Evolutionary conservation across 257 asterid genomes (phyloP).

Genomic region (Solanum clarkiae): DNA sequence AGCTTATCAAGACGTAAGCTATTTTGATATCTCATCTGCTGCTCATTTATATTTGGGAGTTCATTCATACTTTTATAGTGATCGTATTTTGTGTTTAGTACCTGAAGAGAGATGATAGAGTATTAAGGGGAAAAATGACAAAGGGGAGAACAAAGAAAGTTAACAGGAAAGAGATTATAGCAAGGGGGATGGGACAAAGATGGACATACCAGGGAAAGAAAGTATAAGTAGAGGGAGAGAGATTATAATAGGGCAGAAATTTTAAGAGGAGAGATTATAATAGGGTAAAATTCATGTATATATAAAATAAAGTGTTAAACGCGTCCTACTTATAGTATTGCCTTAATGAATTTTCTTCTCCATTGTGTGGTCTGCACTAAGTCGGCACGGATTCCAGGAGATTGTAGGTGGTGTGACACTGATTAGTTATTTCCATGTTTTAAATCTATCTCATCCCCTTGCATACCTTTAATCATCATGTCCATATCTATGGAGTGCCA

Average conservation of each 20-base stretch:
- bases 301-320: neutral
- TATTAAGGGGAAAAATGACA: neutral
- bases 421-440: neutral
- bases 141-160: neutral
- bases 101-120: neutral
- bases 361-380: neutral
- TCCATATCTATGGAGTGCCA: neutral
- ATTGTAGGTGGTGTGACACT: neutral
- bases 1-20: conserved; percentile 94
- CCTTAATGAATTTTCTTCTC: neutral
- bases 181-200: neutral
- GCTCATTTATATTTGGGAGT: neutral
- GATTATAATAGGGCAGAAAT: no score
- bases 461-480: neutral
- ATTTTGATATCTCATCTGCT: neutral
- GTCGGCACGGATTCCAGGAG: neutral
- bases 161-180: neutral
- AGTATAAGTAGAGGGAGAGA: neutral
- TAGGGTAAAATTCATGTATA: neutral
- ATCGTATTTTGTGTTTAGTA: neutral
- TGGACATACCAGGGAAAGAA: neutral
- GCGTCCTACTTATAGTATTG: neutral
- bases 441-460: neutral
- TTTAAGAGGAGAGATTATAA: neutral
- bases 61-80: neutral